Conservation (phyloP, 192 early-diverging fungal species). For the Coemansia sp. region DNA sequence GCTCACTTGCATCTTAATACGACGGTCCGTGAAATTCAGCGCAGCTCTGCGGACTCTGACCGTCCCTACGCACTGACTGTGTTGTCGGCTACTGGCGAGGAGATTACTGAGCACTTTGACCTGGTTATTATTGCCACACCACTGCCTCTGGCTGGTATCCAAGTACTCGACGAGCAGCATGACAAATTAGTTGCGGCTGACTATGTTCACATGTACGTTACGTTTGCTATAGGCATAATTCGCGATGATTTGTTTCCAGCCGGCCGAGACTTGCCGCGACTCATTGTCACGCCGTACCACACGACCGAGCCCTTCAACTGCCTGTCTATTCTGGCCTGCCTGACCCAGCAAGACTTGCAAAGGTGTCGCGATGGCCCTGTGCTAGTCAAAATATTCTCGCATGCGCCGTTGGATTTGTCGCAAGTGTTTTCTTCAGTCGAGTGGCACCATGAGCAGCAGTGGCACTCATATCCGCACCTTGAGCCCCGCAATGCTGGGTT, state of each 20-base stretch:
- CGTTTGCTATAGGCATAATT: slow-evolving; percentile 29
- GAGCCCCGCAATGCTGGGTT: slow-evolving; percentile 21
- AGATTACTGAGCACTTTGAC: slow-evolving; percentile 11
- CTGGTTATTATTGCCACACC: slow-evolving; percentile 26
- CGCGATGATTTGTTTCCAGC: slow-evolving; percentile 14
- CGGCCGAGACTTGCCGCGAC: slow-evolving; percentile 11
- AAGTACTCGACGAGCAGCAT: slow-evolving; percentile 6
- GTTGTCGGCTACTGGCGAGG: not conserved
- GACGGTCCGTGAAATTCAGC: slow-evolving; percentile 5
- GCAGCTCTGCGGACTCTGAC: not conserved
- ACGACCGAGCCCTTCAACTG: slow-evolving; percentile 35
- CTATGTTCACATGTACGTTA: slow-evolving; percentile 31
- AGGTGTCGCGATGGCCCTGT: slow-evolving; percentile 6
- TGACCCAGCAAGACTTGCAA: not conserved
- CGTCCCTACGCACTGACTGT: not conserved
- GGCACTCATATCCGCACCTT: slow-evolving; percentile 28
- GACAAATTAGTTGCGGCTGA: not conserved
- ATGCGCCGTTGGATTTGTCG: slow-evolving; percentile 10
- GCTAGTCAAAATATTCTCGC: slow-evolving; percentile 32
- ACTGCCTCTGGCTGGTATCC: slow-evolving; percentile 13
- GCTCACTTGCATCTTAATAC: slow-evolving; percentile 18
- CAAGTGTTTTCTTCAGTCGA: slow-evolving; percentile 3
- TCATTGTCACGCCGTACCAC: slow-evolving; percentile 23
- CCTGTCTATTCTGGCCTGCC: slow-evolving; percentile 31
- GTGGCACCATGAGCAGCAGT: slow-evolving; percentile 21